Base-by-base conservation (phyloP, 768 basidiomycete species). In the Mycena vulgaris region DNA sequence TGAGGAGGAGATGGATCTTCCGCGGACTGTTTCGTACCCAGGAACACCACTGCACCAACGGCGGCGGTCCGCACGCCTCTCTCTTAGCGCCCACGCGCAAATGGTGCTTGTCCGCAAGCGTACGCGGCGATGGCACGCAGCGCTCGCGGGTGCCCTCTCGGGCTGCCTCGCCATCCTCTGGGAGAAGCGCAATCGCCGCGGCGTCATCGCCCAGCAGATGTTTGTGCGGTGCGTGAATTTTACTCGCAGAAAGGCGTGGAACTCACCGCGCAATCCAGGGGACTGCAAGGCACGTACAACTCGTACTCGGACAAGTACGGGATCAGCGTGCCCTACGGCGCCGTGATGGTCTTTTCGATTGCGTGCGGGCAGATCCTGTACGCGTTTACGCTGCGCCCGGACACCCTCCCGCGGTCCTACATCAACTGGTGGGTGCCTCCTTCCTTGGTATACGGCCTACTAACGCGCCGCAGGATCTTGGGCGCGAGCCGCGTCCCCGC, bases 181-280 rank as follows among this genome's bases (percentile, higher is more conserved):
- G 78, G 95, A 96, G 83, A 94, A 89, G 77, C 84, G 83, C 68
- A 86, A 86, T 3, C 79, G 93, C 37, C 84, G 94, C 65, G 81
- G 84, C 16, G 87, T 88, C 21, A 93, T 96, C 71, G 93, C 93
- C 0, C 95, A 97, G 75, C 96, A 97, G 80, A 78, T 96, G 75
- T 95, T 97, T 81, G 95, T 97, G 57, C 89, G 95, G 95, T 91
- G 65, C 56, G 90, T 83, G 25, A 21, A 6, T 7, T 55, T 7
- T 25, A 17, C 7, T 7, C 31, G 31, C 6, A 5, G 21, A n/a
- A n/a, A 49, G 9, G 5, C 7, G 2, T 27, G 3, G 3, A 11
- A 31, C 30, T 23, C 33, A 23, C 19, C 37, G 62, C 27, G 53
- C 64, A 56, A 25, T 37, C 51, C 27, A 91, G 92, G 31, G 92